Conservation (phyloP, 352 stramenopile genomes). For the Pelagophyceae sp. region DNA sequence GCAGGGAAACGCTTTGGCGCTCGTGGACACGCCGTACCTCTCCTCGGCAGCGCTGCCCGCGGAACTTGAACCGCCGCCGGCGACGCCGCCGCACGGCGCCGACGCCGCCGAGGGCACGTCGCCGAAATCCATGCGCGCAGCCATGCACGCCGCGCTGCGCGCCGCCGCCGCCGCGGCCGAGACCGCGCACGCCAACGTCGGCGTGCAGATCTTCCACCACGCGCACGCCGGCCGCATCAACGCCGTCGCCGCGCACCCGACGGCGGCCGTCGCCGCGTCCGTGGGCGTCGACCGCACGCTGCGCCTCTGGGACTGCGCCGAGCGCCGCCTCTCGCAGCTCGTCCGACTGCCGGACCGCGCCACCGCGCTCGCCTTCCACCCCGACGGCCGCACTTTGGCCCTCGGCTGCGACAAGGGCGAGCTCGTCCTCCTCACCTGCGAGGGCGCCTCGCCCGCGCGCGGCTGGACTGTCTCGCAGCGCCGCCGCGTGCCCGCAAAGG, state of each 20-base stretch:
- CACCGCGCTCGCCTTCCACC: conserved; percentile 22
- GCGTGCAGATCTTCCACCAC: conserved; percentile 23
- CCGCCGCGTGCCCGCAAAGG: conserved; percentile 19
- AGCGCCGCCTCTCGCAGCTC: background rate
- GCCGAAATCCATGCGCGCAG: background rate
- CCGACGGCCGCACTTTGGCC: conserved; percentile 22
- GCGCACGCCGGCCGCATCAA: conserved; percentile 22
- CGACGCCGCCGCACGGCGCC: no score
- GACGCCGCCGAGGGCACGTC: background rate
- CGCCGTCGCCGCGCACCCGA: conserved; percentile 56
- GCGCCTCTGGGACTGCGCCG: conserved; percentile 61
- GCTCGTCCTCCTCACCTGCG: conserved; percentile 24
- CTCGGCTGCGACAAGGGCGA: conserved; percentile 27
- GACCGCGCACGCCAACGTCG: background rate
- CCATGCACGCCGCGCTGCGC: background rate
- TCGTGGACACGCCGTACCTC: background rate
- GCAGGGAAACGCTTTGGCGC: conserved; percentile 18
- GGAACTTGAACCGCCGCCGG: no score
- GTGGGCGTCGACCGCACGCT: conserved; percentile 64
- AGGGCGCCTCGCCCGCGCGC: background rate
- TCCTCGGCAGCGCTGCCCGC: background rate
- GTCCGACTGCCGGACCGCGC: conserved; percentile 21
- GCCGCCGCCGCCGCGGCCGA: background rate
- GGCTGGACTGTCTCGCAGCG: conserved; percentile 3
- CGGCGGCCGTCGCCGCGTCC: conserved; percentile 56